Evolutionary conservation across 495 filamentous ascomycete species (phyloP).

Genomic region (Xylaria palmicola): DNA sequence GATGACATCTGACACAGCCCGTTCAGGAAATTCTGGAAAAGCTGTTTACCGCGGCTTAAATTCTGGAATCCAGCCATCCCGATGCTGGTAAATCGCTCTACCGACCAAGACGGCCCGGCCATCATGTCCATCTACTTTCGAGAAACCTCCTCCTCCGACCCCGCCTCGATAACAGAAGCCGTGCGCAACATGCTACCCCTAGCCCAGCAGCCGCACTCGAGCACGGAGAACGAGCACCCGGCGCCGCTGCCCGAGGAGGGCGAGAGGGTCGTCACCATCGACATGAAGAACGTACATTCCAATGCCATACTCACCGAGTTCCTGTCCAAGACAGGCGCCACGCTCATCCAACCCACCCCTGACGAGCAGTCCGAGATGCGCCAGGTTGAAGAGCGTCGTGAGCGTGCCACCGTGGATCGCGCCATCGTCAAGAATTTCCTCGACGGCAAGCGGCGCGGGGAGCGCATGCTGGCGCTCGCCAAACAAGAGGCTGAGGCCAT

Average conservation of each 20-base stretch:
- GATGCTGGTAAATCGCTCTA: constrained; percentile 74
- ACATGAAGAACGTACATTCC: constrained; percentile 62
- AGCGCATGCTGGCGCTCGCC: constrained; percentile 38
- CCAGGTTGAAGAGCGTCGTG: constrained; percentile 58
- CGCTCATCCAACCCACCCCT: constrained; percentile 54
- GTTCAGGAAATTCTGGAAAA: constrained; percentile 79
- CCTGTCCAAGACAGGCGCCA: constrained; percentile 65
- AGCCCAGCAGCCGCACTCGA: constrained; percentile 36
- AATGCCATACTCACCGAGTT: constrained; percentile 68
- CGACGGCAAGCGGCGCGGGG: constrained; percentile 63
- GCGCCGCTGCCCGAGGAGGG: constrained; percentile 43
- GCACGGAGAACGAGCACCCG: constrained; percentile 31
- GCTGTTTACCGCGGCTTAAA: constrained; percentile 81
- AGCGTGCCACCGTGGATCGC: constrained; percentile 53
- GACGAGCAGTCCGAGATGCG: constrained; percentile 60
- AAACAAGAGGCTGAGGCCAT: constrained; percentile 32
- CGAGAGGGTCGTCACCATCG: constrained; percentile 52
- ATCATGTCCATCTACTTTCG: constrained; percentile 74
- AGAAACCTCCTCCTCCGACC: constrained; percentile 28
- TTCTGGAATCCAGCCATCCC: constrained; percentile 85
- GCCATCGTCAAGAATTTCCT: constrained; percentile 59
- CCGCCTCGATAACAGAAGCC: constrained; percentile 21
- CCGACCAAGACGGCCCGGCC: constrained; percentile 57
- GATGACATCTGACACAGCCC: background rate
- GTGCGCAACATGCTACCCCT: constrained; percentile 25